These are phyloP conservation scores for Botrytis hyacinthi DNA, from an alignment of 2,329 filamentous ascomycete genomes.

Conservation along the genomic window DNA sequence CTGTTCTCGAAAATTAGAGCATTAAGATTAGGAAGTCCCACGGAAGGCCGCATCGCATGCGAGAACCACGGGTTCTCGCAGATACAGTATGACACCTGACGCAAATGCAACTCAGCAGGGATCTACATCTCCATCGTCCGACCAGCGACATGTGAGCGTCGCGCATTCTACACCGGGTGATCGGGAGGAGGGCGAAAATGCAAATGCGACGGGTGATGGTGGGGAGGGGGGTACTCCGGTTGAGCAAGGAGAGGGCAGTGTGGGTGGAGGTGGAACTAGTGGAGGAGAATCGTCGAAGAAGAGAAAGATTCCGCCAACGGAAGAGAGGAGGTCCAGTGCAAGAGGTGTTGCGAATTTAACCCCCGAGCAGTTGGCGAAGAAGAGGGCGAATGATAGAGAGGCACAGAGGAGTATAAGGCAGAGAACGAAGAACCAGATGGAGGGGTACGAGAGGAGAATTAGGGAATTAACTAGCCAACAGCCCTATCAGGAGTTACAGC, in stretches of 20 bases:
- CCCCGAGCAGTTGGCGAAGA: slow-evolving; percentile 83
- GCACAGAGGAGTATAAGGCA: slow-evolving; percentile 85
- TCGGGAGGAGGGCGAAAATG: background rate
- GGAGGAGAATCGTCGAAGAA: slow-evolving; percentile 1
- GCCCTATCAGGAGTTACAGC: slow-evolving; percentile 80
- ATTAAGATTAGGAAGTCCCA: background rate
- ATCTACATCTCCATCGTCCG: slow-evolving; percentile 1
- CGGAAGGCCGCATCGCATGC: slow-evolving; percentile 24
- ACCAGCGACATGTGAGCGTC: slow-evolving; percentile 2
- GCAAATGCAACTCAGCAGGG: slow-evolving; percentile 15
- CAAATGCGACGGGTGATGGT: background rate
- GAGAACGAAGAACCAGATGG: slow-evolving; percentile 84
- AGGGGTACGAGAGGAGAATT: slow-evolving; percentile 72
- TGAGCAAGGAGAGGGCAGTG: slow-evolving; percentile 9
- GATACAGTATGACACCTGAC: slow-evolving; percentile 26
- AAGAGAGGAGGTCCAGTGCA: slow-evolving; percentile 53
- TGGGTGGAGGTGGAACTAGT: background rate
- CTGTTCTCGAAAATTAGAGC: background rate
- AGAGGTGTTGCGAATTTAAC: slow-evolving; percentile 81
- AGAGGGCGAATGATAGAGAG: slow-evolving; percentile 87
- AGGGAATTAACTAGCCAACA: slow-evolving; percentile 72
- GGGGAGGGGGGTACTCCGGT: background rate
- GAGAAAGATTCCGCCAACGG: background rate
- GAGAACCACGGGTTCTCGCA: slow-evolving; percentile 29
- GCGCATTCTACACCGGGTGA: background rate